Base-by-base conservation (phyloP, 176 grass and related monocot species). In the maize (Zea mays) region DNA sequence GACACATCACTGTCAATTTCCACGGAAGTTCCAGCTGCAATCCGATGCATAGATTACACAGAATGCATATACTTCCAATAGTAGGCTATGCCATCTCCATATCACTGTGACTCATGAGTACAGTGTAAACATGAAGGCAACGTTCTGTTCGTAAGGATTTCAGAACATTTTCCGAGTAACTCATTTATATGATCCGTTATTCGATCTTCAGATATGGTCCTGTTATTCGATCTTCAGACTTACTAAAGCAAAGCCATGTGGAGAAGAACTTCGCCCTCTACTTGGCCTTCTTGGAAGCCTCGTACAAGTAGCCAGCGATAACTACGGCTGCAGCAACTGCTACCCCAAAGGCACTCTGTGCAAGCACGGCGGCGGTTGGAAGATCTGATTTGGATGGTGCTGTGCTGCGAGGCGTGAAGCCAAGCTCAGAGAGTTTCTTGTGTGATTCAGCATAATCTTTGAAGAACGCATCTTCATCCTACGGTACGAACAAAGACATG, bases 391-490 rank as follows among this genome's bases (percentile, higher is more conserved):
- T 91, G 47, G 78, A n/a, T 42, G 81, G 75, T 45, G 82, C 87
- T 46, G 77, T 0, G 51, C 36, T 72, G 56, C 80, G 75, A 13
- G 87, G 82, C 50, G 76, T 73, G 49, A 99, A 95, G 52, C 96
- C 92, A 35, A 90, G 85, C 85, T 99, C 92, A 27, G 96, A 99
- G 38, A 93, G 77, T 63, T 99, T 95, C 88, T 99, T 99, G 71
- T 95, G 96, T 38, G 92, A 95, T 79, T 92, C 92, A 38, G 88
- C 90, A 33, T 99, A 95, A 36, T 95, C 92, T 63, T 93, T 99
- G 81, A 95, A 95, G 62, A 93, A 99, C 60, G 54, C 55, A 56
- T 99, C 96, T 77, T 99, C 92, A 72, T 99, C 96, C 96, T 99
- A 60, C 11, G 34, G 76, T 13, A 82, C 5, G 4, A 36, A 43